Evolutionary conservation across 257 asterid genomes (phyloP), one percentile per base, ranked within the genome.

Genomic region (Verbena officinalis): DNA sequence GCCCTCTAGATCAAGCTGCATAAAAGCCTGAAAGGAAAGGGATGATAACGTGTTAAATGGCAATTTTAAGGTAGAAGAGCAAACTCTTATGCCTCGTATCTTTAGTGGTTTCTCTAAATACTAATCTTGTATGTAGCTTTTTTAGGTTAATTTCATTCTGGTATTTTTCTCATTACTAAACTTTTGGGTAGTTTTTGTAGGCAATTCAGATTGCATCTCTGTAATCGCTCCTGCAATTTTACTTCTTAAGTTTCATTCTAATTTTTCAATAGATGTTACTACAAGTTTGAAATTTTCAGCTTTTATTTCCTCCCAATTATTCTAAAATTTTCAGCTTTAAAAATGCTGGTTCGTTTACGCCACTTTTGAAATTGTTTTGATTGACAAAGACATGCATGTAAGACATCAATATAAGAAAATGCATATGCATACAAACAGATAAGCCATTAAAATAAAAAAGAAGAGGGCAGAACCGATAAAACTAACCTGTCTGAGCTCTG

Each of bases 401-500:
- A 20, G n/a, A 56, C 51, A 17, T 49, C 30, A 17, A n/a, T 62
- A 50, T 5, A 59, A 16, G 43, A 50, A 34, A 58, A 64, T 16
- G 52, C 31, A 33, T 69, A 59, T 20, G 11, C 36, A 1, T 27
- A 39, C 1, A 36, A 39, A 42, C 55, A 42, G 63, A 34, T 69
- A 21, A 30, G 38, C 51, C 21, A 38, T 2, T 14, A 12, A 57
- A 1, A 56, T 30, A n/a, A 48, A 67, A 61, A 42, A 17, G 39
- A 65, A 14, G 53, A 14, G 27, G 46, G 59, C 27, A 64, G 31
- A 10, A 49, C 55, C 30, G 51, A 58, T 48, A 71, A 55, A 65
- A 11, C 33, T 59, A 80, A 88, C 98, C 95, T 40, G 83, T 80
- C 99, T 84, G 55, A 94, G 79, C 83, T 84, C 81, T 9, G 95